These are phyloP conservation scores for Thraustotheca clavata DNA, from an alignment of 352 stramenopile species.

Conservation along the genomic window DNA sequence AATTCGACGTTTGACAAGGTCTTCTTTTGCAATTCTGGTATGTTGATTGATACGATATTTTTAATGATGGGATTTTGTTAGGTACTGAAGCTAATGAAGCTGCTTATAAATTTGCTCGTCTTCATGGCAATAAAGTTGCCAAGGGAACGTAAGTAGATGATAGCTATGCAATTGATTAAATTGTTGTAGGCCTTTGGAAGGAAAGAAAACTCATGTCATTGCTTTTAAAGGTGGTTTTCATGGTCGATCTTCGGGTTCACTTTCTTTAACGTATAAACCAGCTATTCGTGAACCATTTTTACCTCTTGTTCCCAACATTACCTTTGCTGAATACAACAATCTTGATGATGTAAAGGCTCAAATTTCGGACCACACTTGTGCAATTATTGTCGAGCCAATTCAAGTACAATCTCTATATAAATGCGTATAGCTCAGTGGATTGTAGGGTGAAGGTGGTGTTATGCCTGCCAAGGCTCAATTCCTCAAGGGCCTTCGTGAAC, in stretches of 20 bases:
- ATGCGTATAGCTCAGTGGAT: not conserved
- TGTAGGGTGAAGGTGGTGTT: slow-evolving; percentile 91
- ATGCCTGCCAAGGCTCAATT: slow-evolving; percentile 87
- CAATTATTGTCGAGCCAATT: slow-evolving; percentile 76
- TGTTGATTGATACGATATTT: not conserved
- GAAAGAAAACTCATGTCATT: slow-evolving; percentile 77
- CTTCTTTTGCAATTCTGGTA: slow-evolving; percentile 97
- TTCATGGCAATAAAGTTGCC: slow-evolving; percentile 57
- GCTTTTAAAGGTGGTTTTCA: slow-evolving; percentile 85
- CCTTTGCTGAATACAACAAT: slow-evolving; percentile 74
- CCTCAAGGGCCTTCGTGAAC: slow-evolving; percentile 77
- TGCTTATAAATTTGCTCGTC: slow-evolving; percentile 79
- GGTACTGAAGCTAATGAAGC: slow-evolving; percentile 87
- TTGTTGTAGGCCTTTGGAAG: slow-evolving; percentile 42
- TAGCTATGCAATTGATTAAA: not conserved
- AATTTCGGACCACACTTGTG: slow-evolving; percentile 66
- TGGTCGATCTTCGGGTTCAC: slow-evolving; percentile 58
- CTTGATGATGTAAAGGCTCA: slow-evolving; percentile 66
- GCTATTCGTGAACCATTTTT: slow-evolving; percentile 77
- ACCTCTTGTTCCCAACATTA: slow-evolving; percentile 63
- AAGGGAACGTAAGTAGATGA: slow-evolving; percentile 50
- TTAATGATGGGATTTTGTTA: not conserved
- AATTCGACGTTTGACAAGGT: slow-evolving; percentile 95
- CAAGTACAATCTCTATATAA: slow-evolving; percentile 10
- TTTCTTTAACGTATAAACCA: slow-evolving; percentile 85